Percentiles rank a stretch among this genome's conserved stretches.
These are phyloP conservation scores for Dichotomopilus funicola DNA, from an alignment of 2,329 filamentous ascomycete species.

Conservation along the genomic window DNA sequence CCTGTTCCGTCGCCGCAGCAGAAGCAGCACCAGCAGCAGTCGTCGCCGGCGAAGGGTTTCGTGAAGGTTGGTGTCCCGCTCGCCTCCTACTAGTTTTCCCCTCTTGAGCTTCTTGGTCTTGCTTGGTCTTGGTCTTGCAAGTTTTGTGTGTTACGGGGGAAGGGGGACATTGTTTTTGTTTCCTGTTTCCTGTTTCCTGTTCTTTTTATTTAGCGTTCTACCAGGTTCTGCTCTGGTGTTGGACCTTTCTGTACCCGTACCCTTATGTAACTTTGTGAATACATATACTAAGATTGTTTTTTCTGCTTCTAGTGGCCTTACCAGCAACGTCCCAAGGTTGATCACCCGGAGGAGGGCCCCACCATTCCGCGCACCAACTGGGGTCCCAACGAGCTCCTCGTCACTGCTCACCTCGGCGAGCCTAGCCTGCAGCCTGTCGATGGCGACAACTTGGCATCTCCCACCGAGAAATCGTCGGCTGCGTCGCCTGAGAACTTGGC, in stretches of 20 bases:
- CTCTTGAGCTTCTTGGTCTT: conserved; percentile 2
- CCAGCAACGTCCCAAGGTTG: conserved; percentile 67
- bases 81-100: conserved; percentile 28
- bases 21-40: conserved; percentile 38
- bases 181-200: too few species aligned
- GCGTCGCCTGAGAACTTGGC: conserved; percentile 13
- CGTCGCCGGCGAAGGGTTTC: conserved; percentile 58
- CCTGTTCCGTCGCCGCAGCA: conserved; percentile 34
- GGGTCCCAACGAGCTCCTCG: conserved; percentile 65
- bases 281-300: conserved; percentile 39
- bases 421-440: conserved; percentile 25
- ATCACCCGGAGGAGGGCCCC: conserved; percentile 55
- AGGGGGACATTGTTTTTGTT: too few species aligned
- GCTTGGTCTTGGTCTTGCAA: not conserved
- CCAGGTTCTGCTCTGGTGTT: too few species aligned
- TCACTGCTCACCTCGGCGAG: conserved; percentile 34
- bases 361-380: conserved; percentile 67
- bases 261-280: conserved; percentile 23
- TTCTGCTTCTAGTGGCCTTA: conserved; percentile 69
- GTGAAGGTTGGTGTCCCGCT: conserved; percentile 73
- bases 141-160: too few species aligned
- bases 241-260: conserved; percentile 16
- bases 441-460: not conserved
- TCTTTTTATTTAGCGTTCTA: too few species aligned
- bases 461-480: conserved; percentile 13